Evolutionary conservation across 495 filamentous ascomycete species (phyloP).

Genomic region (Hyaloscypha finlandica): DNA sequence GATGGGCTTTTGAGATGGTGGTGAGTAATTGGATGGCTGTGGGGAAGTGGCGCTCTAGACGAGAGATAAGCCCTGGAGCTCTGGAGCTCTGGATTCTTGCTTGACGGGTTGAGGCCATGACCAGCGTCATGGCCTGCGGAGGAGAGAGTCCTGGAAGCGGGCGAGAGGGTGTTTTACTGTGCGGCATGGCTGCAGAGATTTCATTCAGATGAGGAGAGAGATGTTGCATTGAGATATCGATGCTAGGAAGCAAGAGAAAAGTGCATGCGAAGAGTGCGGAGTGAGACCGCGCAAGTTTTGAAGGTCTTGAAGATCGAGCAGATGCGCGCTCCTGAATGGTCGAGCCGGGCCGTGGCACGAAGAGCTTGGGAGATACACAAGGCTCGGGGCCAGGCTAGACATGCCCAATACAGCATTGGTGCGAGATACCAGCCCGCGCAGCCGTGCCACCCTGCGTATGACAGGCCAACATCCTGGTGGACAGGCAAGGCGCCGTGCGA

Average conservation of each 20-base stretch:
- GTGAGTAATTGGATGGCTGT: not conserved
- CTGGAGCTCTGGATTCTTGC: not conserved
- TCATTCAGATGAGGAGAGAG: no score
- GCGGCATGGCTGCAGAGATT: no score
- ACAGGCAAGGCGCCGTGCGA: not conserved
- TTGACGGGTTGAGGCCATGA: not conserved
- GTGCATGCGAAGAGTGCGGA: not conserved
- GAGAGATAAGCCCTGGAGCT: conserved; percentile 2
- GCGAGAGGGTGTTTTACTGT: no score
- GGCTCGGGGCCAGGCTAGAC: conserved; percentile 11
- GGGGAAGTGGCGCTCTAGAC: not conserved
- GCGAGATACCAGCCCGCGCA: conserved; percentile 17
- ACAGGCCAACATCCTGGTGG: not conserved
- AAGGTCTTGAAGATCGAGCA: not conserved
- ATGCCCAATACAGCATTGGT: conserved; percentile 15
- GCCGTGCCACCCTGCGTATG: not conserved
- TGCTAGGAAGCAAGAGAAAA: not conserved
- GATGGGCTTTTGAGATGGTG: not conserved
- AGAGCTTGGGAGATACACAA: conserved; percentile 4
- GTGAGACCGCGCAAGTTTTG: not conserved
- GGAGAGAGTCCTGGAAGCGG: no score
- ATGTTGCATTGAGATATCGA: not conserved
- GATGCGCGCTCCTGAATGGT: not conserved
- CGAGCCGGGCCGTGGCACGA: not conserved
- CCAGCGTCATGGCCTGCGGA: no score